phyloP scores from a whole-genome alignment of 257 asterid genomes.

The Anisodus acutangulus region DNA sequence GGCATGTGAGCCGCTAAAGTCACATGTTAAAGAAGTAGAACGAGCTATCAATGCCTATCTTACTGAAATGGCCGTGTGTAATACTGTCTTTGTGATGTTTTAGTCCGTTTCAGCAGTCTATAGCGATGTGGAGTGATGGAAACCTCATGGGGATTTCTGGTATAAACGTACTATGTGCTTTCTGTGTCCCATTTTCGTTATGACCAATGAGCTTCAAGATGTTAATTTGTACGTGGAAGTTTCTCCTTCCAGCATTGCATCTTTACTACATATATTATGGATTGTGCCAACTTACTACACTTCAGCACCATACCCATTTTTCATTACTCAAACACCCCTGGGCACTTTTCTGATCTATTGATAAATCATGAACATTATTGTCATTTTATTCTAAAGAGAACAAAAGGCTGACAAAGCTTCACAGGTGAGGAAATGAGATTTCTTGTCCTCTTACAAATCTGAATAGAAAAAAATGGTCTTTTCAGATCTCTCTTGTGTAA shows the following conservation, averaged over 20 bases:
- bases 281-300: not conserved
- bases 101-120: not conserved
- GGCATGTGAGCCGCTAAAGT: constrained; percentile 53
- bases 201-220: not conserved
- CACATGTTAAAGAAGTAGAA: not conserved
- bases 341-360: not conserved
- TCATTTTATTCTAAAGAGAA: not conserved
- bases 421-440: too few species aligned
- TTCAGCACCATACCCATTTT: not conserved
- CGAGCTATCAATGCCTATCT: not conserved
- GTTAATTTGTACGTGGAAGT: not conserved
- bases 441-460: too few species aligned
- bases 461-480: too few species aligned
- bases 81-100: constrained; percentile 17
- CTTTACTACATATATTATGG: not conserved
- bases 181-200: not conserved
- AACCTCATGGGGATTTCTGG: constrained; percentile 23
- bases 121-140: not conserved
- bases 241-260: not conserved
- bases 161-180: not conserved
- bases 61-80: constrained; percentile 11
- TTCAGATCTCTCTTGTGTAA: too few species aligned
- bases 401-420: too few species aligned
- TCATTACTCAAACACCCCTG: not conserved
- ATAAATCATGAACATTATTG: not conserved